Conservation (phyloP, 495 filamentous ascomycete genomes). For the Tuber brumale region DNA sequence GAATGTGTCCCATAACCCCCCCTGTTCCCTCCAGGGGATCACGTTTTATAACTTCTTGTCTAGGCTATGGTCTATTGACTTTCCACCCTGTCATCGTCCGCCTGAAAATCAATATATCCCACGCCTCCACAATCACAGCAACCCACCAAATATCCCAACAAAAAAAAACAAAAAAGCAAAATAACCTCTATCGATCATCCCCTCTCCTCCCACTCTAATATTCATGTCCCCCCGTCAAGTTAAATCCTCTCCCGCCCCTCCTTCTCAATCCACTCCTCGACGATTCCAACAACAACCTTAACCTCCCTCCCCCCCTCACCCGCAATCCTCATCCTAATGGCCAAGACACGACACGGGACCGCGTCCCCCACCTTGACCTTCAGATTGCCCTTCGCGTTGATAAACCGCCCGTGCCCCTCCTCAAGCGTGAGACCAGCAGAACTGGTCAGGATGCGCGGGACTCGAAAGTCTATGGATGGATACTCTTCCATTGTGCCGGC, state of each 20-base stretch:
- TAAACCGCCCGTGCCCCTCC: background rate
- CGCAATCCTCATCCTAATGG: background rate
- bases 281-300: background rate
- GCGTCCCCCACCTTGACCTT: background rate
- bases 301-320: slow-evolving; percentile 3
- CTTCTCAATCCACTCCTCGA: background rate
- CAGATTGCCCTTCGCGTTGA: background rate
- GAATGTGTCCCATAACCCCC: no score
- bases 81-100: background rate
- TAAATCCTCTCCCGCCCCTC: background rate
- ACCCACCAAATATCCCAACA: background rate
- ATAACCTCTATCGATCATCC: background rate
- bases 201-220: background rate
- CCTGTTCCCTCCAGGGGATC: no score
- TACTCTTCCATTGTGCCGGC: background rate
- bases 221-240: background rate
- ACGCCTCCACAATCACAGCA: background rate
- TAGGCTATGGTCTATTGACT: background rate
- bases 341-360: background rate
- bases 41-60: no score
- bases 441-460: background rate
- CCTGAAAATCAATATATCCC: background rate
- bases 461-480: background rate
- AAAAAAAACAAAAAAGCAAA: background rate
- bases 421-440: background rate